Base-by-base conservation (phyloP, 176 grass and related monocot genomes). In the Paspalum notatum region DNA sequence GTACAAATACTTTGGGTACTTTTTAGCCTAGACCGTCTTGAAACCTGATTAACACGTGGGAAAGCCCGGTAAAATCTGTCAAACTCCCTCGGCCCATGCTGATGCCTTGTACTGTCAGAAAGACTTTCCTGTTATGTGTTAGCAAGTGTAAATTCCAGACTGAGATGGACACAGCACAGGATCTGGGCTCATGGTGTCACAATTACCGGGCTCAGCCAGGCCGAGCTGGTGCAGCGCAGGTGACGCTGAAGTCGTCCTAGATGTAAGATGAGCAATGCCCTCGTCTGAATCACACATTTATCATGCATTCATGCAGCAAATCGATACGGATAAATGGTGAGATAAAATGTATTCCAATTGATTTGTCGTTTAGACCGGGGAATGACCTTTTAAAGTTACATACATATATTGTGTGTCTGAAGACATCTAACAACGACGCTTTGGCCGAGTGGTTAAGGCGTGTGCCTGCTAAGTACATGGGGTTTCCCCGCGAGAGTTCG, bases 391-490 rank as follows among this genome's bases (percentile, higher is more conserved):
- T n/a, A n/a, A n/a, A n/a, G n/a, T n/a, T n/a, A n/a, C n/a, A n/a
- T 43, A 43, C 5, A 43, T 49, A 16, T 3, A 6, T 2, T 26
- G 21, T 67, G 4, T 44, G 7, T 26, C 4, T 0, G 0, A 0
- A 0, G 0, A 0, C 0, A 0, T 1, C 0, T 18, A 89, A 46
- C 12, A 40, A 27, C 2, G 91, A 87, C 90, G 93, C 92, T 98
- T 98, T 98, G 92, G 95, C 95, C 92, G 96, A 98, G 96, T 99
- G 96, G 92, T 99, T 99, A 95, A 93, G 96, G 96, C 93, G 96
- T 95, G 92, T 95, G 96, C 93, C 92, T 99, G 92, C 96, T 91
- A 95, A 95, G 96, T 99, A 99, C 93, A 99, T 99, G 92, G 90
- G 96, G 93, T 95, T 78, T 95, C 90, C 96, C 96, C 92, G 93